Evolutionary conservation across 257 asterid genomes (phyloP).

Genomic region (Avicennia marina): DNA sequence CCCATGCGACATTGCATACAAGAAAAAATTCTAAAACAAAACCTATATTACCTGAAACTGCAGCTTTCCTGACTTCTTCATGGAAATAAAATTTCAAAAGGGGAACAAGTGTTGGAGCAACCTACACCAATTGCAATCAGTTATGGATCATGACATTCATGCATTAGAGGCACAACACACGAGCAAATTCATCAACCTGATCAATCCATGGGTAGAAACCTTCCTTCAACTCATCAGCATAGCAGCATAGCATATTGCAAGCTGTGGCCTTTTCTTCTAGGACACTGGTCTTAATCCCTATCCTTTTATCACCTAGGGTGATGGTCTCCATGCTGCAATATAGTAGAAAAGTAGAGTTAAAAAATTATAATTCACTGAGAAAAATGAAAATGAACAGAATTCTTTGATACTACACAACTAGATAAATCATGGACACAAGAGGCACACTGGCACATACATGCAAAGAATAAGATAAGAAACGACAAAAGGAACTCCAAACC

Average conservation of each 20-base stretch:
- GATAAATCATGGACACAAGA: background rate
- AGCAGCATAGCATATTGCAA: conserved; percentile 97
- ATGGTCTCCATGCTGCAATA: conserved; percentile 93
- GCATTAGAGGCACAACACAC: conserved; percentile 14
- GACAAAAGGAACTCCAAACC: background rate
- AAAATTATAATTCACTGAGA: background rate
- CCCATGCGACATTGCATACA: background rate
- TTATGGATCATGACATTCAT: background rate
- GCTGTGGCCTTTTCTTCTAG: conserved; percentile 99
- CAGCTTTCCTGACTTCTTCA: conserved; percentile 98
- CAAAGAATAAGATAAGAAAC: background rate
- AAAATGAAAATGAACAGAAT: background rate
- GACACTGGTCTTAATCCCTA: conserved; percentile 93
- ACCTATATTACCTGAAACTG: conserved; percentile 76
- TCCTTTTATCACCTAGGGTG: conserved; percentile 93
- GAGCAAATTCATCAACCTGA: conserved; percentile 58
- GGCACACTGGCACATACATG: background rate
- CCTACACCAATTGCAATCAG: conserved; percentile 41
- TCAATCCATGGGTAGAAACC: conserved; percentile 99
- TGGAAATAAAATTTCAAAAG: conserved; percentile 92
- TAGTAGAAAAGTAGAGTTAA: conserved; percentile 16
- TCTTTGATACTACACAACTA: conserved; percentile 4
- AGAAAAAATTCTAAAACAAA: conserved; percentile 7
- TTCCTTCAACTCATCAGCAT: conserved; percentile 96
- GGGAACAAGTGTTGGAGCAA: conserved; percentile 89